Conservation (phyloP, 441 rosid species). For the Arabidopsis hybrid region DNA sequence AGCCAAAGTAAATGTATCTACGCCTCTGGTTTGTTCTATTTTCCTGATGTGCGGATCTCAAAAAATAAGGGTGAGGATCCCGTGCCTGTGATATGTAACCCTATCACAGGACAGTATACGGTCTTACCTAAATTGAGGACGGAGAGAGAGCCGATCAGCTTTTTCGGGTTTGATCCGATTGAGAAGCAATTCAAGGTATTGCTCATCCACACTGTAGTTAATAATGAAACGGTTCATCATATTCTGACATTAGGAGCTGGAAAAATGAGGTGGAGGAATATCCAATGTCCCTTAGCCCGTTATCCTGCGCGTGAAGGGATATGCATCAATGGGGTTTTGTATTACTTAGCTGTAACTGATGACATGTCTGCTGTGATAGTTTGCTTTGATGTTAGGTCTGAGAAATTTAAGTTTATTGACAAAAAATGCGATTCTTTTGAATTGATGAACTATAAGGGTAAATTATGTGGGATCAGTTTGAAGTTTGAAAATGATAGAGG, state of each 20-base stretch:
- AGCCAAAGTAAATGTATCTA: neutral
- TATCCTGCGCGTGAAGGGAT: too few species aligned
- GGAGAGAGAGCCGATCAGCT: neutral
- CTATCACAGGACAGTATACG: neutral
- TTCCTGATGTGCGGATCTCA: neutral
- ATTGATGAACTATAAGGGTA: constrained; percentile 6
- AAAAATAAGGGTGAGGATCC: neutral
- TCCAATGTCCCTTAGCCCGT: too few species aligned
- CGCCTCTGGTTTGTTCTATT: constrained; percentile 1
- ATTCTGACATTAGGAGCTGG: neutral
- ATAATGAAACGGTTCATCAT: neutral
- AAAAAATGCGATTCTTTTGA: too few species aligned
- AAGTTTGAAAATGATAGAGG: neutral
- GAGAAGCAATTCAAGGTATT: constrained; percentile 5
- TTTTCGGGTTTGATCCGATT: neutral
- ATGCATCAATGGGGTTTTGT: constrained; percentile 2
- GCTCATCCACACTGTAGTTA: neutral
- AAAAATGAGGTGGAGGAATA: too few species aligned
- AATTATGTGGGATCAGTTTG: neutral
- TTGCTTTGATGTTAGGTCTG: constrained; percentile 21
- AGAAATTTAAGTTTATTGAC: neutral
- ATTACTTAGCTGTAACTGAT: too few species aligned
- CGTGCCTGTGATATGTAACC: constrained; percentile 2
- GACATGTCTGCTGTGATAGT: neutral
- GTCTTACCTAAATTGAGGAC: neutral